Conservation (phyloP, 257 asterid species). For the Leonotis leonurus region DNA sequence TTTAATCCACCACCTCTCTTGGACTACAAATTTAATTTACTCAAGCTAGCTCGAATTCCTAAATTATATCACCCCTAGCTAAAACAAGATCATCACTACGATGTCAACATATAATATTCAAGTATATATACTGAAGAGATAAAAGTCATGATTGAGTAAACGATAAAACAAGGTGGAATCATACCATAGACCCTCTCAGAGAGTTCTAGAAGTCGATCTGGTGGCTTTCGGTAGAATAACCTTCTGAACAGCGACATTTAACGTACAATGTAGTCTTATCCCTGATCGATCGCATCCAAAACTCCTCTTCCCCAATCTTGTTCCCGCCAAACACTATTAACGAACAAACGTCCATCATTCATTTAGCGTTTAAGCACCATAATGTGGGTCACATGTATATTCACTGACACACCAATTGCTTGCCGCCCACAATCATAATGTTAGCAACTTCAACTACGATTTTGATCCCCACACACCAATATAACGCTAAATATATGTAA, state of each 20-base stretch:
- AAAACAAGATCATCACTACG: slow-evolving; percentile 1
- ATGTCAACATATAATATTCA: slow-evolving; percentile 4
- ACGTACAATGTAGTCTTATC: slow-evolving; percentile 88
- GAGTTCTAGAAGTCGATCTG: slow-evolving; percentile 98
- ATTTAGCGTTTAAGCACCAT: slow-evolving; percentile 22
- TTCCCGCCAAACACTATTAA: slow-evolving; percentile 5
- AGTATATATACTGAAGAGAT: background rate
- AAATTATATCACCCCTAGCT: slow-evolving; percentile 5
- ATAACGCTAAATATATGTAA: slow-evolving; percentile 8
- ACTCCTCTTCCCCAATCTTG: slow-evolving; percentile 22
- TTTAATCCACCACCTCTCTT: no score
- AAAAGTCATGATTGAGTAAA: slow-evolving; percentile 5
- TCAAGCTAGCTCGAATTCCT: slow-evolving; percentile 4
- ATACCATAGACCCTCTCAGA: slow-evolving; percentile 97
- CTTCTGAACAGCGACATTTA: slow-evolving; percentile 99
- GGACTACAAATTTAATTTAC: no score
- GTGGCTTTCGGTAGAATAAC: slow-evolving; percentile 96
- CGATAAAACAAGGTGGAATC: slow-evolving; percentile 11
- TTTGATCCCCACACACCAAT: slow-evolving; percentile 24
- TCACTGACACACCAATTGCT: slow-evolving; percentile 2
- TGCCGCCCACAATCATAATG: no score
- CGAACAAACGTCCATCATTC: slow-evolving; percentile 34
- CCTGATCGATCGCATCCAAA: slow-evolving; percentile 62
- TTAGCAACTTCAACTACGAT: slow-evolving; percentile 16
- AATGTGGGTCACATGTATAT: slow-evolving; percentile 21